Conservation (phyloP, 495 filamentous ascomycete genomes). For the Penicillium arizonense region DNA sequence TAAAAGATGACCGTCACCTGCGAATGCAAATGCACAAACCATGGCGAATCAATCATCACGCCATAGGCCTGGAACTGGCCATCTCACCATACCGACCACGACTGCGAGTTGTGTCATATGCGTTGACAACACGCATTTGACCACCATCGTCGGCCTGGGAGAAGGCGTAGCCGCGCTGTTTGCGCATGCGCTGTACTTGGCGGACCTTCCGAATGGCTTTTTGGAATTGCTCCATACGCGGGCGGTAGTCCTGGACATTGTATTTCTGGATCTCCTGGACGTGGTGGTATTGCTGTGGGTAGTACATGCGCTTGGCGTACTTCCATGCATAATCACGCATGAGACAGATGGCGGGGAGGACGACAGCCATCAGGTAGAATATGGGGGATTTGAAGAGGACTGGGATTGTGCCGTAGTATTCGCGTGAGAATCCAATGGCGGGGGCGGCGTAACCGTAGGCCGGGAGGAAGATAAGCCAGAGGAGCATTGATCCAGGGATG, state of each 20-base stretch:
- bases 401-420: conserved; percentile 83
- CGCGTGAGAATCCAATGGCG: conserved; percentile 74
- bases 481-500: conserved; percentile 87
- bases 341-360: conserved; percentile 81
- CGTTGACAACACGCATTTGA: conserved; percentile 82
- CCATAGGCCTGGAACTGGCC: conserved; percentile 64
- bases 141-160: conserved; percentile 91
- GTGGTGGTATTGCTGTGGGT: conserved; percentile 94
- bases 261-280: conserved; percentile 99
- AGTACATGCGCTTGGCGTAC: conserved; percentile 93
- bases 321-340: conserved; percentile 82
- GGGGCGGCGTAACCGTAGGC: conserved; percentile 91
- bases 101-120: conserved; percentile 93
- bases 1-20: conserved; percentile 13
- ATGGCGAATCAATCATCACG: conserved; percentile 29
- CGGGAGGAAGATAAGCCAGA: conserved; percentile 90
- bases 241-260: conserved; percentile 98
- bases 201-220: conserved; percentile 98
- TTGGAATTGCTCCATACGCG: conserved; percentile 99
- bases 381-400: conserved; percentile 75
- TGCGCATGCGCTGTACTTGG: conserved; percentile 98
- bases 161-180: conserved; percentile 97
- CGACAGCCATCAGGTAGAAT: conserved; percentile 86
- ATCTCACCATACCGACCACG: conserved; percentile 96
- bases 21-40: conserved; percentile 9